Percentiles rank a stretch among this genome's conserved stretches.
Conservation (phyloP, 768 basidiomycete species). For the Xerocomellus intermedius region DNA sequence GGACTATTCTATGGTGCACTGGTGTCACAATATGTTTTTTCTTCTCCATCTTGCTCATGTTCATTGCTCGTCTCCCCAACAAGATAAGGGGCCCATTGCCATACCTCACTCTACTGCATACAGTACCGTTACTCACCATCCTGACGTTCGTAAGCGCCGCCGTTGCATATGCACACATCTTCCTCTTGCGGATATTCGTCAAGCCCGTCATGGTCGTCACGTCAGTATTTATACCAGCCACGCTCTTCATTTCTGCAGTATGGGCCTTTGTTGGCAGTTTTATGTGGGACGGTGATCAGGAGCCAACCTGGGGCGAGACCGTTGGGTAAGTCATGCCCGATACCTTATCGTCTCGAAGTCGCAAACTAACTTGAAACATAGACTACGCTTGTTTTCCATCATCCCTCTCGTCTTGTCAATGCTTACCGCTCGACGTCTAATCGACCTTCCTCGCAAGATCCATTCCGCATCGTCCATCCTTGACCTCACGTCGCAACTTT, state of each 20-base stretch:
- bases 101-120: slow-evolving; percentile 72
- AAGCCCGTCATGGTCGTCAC: slow-evolving; percentile 81
- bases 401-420: slow-evolving; percentile 69
- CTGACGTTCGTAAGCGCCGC: slow-evolving; percentile 68
- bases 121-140: slow-evolving; percentile 73
- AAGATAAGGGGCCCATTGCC: slow-evolving; percentile 37
- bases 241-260: slow-evolving; percentile 68
- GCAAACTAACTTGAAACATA: slow-evolving; percentile 8
- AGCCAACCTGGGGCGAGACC: slow-evolving; percentile 80
- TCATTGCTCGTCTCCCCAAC: slow-evolving; percentile 49
- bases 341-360: not conserved
- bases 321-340: slow-evolving; percentile 54
- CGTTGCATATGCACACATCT: slow-evolving; percentile 71
- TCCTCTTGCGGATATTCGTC: slow-evolving; percentile 76
- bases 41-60: slow-evolving; percentile 63
- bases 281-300: slow-evolving; percentile 49
- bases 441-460: slow-evolving; percentile 67
- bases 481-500: slow-evolving; percentile 63
- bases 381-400: slow-evolving; percentile 66
- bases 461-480: slow-evolving; percentile 60
- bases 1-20: slow-evolving; percentile 66
- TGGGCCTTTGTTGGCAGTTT: slow-evolving; percentile 86
- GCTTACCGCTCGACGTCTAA: slow-evolving; percentile 67
- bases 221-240: slow-evolving; percentile 71
- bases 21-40: slow-evolving; percentile 60